Base-by-base conservation (phyloP, 805 yeast species). In the Pichia cabralensis region DNA sequence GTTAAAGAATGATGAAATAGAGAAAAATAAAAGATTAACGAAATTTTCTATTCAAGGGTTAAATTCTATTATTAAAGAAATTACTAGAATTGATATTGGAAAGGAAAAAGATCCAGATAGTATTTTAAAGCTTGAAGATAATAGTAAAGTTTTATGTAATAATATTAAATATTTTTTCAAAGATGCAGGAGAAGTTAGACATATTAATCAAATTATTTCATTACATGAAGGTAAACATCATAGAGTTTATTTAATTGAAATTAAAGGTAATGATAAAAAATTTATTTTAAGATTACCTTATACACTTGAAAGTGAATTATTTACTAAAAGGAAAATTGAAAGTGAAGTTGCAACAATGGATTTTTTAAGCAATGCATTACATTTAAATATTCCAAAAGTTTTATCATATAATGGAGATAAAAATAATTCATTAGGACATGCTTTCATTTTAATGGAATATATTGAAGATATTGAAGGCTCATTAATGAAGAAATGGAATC, bases 341-440 rank as follows among this genome's bases (percentile, higher is more conserved):
- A 75, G 86, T 53, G 98, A 89, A 58, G 96, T 78, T 35, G 98
- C 98, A 15, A 89, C 97, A 1, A 64, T 83, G 66, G 97, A 89
- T 58, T 92, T 82, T 56, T 66, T 79, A 36, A 56, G 65, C 23
- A 57, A 70, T 43, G 83, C 84, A 52, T 59, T 82, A 35, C 75
- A 74, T 1, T 56, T 80, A 31, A 67, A 70, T 17, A 82, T 82
- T 28, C 96, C 96, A 27, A 74, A 71, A 47, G 81, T 83, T 10
- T 61, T 74, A 36, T 70, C 80, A 3, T 81, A 75, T 50, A 84
- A 85, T 39, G 64, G 72, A 20, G 68, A 71, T 29, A 58, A 64
- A 16, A 57, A 70, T 30, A 89, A 88, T 53, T 67, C 75, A 11
- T 50, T 88, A 22, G 71, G 74, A 33, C 58, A 76, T 22, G 95